Conservation (phyloP, 2,329 filamentous ascomycete genomes). For the Monilinia polystroma region DNA sequence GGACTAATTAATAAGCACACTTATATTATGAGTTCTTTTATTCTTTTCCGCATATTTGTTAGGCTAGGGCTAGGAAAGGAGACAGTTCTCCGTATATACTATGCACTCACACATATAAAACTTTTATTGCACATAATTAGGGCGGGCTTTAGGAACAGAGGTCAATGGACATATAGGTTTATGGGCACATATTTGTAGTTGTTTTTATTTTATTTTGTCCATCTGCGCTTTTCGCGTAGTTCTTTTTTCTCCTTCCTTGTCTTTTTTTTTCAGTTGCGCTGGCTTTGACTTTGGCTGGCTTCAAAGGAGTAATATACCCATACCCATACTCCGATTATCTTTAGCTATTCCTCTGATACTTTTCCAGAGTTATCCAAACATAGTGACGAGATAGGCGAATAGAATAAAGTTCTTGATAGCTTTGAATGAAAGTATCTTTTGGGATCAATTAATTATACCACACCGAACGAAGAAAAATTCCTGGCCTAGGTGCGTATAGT, state of each 20-base stretch:
- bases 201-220: slow-evolving; percentile 4
- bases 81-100: not conserved
- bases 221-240: not conserved
- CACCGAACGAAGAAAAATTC: no score
- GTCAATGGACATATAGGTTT: slow-evolving; percentile 9
- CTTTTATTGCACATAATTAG: slow-evolving; percentile 19
- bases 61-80: not conserved
- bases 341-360: slow-evolving; percentile 3
- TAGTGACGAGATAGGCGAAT: not conserved
- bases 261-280: not conserved
- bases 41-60: not conserved
- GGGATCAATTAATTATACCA: not conserved
- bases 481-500: no score
- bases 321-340: slow-evolving; percentile 16
- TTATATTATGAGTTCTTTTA: slow-evolving; percentile 15
- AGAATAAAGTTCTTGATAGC: not conserved
- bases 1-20: slow-evolving; percentile 4
- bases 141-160: slow-evolving; percentile 8
- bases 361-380: not conserved
- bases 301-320: slow-evolving; percentile 20
- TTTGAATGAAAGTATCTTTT: not conserved
- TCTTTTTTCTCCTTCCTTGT: not conserved
- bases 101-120: not conserved
- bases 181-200: slow-evolving; percentile 17
- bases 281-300: slow-evolving; percentile 2